Percentiles rank a stretch among this genome's conserved stretches.
These are phyloP conservation scores for Umbilicus rupestris DNA, from an alignment of 164 flowering plant species.

Conservation along the genomic window DNA sequence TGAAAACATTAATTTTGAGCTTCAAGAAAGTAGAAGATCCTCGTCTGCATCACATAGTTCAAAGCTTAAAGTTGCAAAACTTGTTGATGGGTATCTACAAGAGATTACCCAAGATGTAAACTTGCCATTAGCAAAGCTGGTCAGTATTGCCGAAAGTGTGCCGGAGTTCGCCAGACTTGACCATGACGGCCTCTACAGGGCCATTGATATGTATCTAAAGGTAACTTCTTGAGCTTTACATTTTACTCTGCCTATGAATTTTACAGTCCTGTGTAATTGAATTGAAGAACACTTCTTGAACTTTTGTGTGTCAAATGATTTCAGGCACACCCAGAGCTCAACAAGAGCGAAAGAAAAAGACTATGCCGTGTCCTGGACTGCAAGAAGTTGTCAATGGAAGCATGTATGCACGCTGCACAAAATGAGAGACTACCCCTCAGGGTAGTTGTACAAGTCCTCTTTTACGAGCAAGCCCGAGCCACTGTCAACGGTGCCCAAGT, in stretches of 20 bases:
- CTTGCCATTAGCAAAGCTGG: constrained; percentile 63
- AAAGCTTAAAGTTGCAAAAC: constrained; percentile 78
- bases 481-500: constrained; percentile 53
- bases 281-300: background rate
- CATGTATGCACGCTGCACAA: constrained; percentile 92
- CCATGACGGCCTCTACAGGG: constrained; percentile 91
- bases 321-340: constrained; percentile 77
- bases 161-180: constrained; percentile 83
- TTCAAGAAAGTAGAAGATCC: constrained; percentile 74
- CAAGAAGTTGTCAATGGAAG: constrained; percentile 84
- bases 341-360: constrained; percentile 77
- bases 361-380: constrained; percentile 82
- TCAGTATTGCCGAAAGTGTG: constrained; percentile 59
- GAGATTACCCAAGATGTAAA: constrained; percentile 64
- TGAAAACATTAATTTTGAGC: constrained; percentile 58
- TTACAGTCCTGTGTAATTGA: background rate
- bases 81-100: constrained; percentile 77
- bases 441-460: constrained; percentile 93
- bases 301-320: background rate
- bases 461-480: constrained; percentile 83
- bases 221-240: constrained; percentile 23
- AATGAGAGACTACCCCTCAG: constrained; percentile 86
- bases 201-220: constrained; percentile 89
- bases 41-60: constrained; percentile 86
- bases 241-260: background rate